phyloP scores from a whole-genome alignment of 129 eudicot genomes.

The Artemisia argyi region DNA sequence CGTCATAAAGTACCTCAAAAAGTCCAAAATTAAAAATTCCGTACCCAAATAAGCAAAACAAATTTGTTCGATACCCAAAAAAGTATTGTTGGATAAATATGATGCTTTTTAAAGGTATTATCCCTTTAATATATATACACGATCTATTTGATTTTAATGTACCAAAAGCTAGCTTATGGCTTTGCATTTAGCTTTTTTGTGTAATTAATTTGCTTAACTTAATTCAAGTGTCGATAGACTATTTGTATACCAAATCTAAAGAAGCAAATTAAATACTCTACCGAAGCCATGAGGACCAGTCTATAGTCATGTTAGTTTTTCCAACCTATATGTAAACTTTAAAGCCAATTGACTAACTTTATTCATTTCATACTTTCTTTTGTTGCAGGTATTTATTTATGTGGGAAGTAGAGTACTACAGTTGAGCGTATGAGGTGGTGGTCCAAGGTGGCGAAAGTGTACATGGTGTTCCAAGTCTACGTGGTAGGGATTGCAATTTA shows the following conservation, averaged over 20 bases:
- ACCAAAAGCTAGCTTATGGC: no score
- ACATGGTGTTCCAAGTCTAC: conserved; percentile 21
- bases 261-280: not conserved
- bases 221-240: not conserved
- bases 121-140: no score
- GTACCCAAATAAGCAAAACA: no score
- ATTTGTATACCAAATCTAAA: not conserved
- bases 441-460: conserved; percentile 32
- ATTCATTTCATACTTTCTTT: not conserved
- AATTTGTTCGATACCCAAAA: no score
- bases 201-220: no score
- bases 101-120: no score
- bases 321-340: not conserved
- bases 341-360: not conserved
- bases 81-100: no score
- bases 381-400: not conserved
- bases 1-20: no score
- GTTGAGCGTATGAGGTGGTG: conserved; percentile 23
- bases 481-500: conserved; percentile 32
- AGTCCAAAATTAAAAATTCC: no score
- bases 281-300: not conserved
- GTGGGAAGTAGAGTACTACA: not conserved
- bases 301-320: not conserved
- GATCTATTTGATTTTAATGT: no score
- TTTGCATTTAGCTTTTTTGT: no score